Evolutionary conservation across 768 basidiomycete species (phyloP), one percentile per base, ranked within the genome.

Genomic region (Auricularia sp.): DNA sequence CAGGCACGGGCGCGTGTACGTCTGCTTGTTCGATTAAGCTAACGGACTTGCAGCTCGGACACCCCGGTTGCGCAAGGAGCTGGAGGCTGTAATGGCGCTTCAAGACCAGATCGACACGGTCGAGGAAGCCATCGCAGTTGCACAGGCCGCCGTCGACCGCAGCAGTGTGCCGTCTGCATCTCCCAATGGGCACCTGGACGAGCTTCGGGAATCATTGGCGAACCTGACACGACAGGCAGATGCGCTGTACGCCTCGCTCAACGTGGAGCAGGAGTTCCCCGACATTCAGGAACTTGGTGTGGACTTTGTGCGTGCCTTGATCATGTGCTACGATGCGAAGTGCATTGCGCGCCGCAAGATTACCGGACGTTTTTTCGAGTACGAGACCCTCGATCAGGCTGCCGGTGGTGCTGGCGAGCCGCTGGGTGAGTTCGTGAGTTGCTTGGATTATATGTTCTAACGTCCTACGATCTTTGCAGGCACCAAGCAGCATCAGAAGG

Each of bases 251-350:
- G 47, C 69, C 0, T 74, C 75, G 0, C 67, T 79, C 21, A 77
- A 79, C 58, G 64, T 79, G 7, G 69, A 69, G 2, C 66, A 73
- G 3, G 29, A 36, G 7, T 77, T 74, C 39, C 78, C 76, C 0
- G 75, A 75, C 29, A 74, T 80, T 3, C 34, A 67, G n/a, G 69
- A 68, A 3, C 44, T 76, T 6, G 65, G 71, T 14, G 58, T 73
- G 3, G 69, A 74, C 3, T 77, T 77, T 63, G 69, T 77, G 2
- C 65, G 65, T 2, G 71, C 67, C 0, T 72, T 80, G 0, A 62
- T 79, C 1, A 68, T 77, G 63, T 75, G 73, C 3, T 69, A 72
- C 0, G 76, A 79, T 65, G 69, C 78, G 34, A 80, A 79, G 64
- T 76, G 77, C 23, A 77, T 74, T 62, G 76, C 79, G 4, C 65